Evolutionary conservation across 768 basidiomycete genomes (phyloP).

Genomic region (Russula compacta): DNA sequence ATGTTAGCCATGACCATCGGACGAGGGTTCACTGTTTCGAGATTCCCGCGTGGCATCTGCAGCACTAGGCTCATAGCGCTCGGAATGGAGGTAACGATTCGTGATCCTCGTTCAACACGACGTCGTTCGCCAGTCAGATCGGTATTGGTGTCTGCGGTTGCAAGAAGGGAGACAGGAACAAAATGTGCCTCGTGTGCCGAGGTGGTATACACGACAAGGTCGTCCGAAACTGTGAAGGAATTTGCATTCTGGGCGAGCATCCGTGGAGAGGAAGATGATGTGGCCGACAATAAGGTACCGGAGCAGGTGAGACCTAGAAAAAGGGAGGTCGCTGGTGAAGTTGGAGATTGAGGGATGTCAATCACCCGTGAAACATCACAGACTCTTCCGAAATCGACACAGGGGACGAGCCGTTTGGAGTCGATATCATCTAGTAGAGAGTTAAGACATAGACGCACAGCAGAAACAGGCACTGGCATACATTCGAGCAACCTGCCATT

Average conservation of each 20-base stretch:
- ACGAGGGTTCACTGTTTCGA: constrained; percentile 92
- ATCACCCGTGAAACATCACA: constrained; percentile 9
- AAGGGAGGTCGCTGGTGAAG: background rate
- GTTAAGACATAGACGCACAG: background rate
- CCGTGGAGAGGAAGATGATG: constrained; percentile 1
- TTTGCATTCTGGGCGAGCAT: constrained; percentile 47
- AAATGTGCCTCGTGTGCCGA: constrained; percentile 75
- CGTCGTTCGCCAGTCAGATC: constrained; percentile 50
- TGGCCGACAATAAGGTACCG: constrained; percentile 3
- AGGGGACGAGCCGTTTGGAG: background rate
- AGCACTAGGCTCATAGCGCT: constrained; percentile 83
- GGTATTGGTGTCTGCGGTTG: constrained; percentile 8
- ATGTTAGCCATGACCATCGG: constrained; percentile 86
- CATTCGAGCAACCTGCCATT: constrained; percentile 15
- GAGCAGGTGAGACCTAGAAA: constrained; percentile 14
- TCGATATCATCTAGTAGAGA: background rate
- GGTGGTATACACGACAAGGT: constrained; percentile 80
- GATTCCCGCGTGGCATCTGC: constrained; percentile 96
- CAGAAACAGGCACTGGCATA: background rate
- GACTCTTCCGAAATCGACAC: constrained; percentile 8
- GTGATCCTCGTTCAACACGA: constrained; percentile 80
- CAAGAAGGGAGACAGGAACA: constrained; percentile 40
- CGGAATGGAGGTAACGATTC: constrained; percentile 82
- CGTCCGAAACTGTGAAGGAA: constrained; percentile 65
- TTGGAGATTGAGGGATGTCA: background rate